Evolutionary conservation across 2,329 filamentous ascomycete genomes (phyloP), one percentile per base, ranked within the genome.

Genomic region (Aspergillus sp.): DNA sequence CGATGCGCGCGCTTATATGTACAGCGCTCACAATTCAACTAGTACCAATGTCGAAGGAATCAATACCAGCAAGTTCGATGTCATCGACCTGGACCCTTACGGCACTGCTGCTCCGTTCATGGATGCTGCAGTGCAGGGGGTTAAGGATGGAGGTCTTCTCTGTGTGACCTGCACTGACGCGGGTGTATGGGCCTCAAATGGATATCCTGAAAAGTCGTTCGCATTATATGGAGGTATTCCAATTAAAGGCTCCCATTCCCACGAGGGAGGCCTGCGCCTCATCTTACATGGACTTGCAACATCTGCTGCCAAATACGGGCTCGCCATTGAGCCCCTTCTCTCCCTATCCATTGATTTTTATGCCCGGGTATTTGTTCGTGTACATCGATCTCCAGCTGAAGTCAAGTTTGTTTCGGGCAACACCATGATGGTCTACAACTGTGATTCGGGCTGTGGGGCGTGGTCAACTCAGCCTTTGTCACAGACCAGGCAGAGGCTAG

Each of bases 341-440:
- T 95, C 89, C 5, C 78, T 98, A 1, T 96, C 89, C 3, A 95
- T 97, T 49, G 93, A 98, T 66, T 98, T 94, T 65, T 98, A 98
- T 62, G 83, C 85, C 13, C 82, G 94, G 37, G 77, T 96, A 2
- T 98, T 97, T 61, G 84, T 98, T 37, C 82, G 85, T 13, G 78
- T 98, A 31, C 77, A 80, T 47, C 88, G 82, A 53, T 89, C 88
- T 4, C 87, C 90, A 0, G 84, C 84, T 4, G 84, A 89, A 43
- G 90, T 96, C 61, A 98, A 97, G 65, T 90, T 94, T 50, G 75
- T 90, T 13, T 88, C 89, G 2, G 86, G 88, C 31, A 96, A 91
- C 66, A 93, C 87, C 0, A 96, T 98, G 90, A 52, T 94, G 6
- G 83, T 94, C 0, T 95, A 95, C 68, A 90, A 83, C 62, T 98